A percentile compares a stretch with the other conserved stretches of the same genome.
Conservation (phyloP, 148 eudicot species). For the Vaccinium myrtillus region DNA sequence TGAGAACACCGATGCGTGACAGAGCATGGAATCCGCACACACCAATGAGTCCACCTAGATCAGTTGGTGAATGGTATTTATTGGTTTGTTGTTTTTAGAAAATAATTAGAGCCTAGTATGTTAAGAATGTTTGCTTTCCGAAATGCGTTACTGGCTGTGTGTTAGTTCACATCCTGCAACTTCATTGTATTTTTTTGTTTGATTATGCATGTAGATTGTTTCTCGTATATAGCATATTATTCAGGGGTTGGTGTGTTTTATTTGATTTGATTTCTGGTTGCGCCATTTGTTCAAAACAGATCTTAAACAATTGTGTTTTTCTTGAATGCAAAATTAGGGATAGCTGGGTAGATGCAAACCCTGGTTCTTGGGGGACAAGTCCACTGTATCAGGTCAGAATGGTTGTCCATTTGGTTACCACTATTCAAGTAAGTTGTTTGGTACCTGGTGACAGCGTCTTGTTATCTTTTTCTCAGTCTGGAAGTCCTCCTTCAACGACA, state of each 20-base stretch:
- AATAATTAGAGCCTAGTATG: background rate
- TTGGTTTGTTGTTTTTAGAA: background rate
- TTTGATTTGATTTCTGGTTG: conserved; percentile 4
- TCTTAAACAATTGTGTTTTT: background rate
- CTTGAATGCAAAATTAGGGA: conserved; percentile 54
- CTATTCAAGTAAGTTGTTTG: conserved; percentile 3
- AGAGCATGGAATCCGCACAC: conserved; percentile 98
- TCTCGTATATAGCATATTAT: background rate
- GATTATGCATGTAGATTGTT: background rate
- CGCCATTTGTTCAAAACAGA: background rate
- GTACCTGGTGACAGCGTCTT: conserved; percentile 10
- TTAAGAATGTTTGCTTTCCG: too few relatives aligned
- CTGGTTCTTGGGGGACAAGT: conserved; percentile 90
- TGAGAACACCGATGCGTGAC: conserved; percentile 98
- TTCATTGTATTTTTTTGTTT: background rate
- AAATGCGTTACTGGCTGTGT: background rate
- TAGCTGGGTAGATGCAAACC: conserved; percentile 89
- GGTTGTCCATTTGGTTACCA: conserved; percentile 2
- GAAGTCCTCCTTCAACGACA: conserved; percentile 77
- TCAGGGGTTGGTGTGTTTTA: background rate
- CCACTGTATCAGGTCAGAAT: conserved; percentile 82
- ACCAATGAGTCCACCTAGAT: conserved; percentile 97
- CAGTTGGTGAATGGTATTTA: conserved; percentile 13
- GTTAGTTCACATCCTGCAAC: background rate
- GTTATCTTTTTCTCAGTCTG: conserved; percentile 49